phyloP scores from a whole-genome alignment of 1,139 yeast species.

The Sugiyamaella neomexicana region DNA sequence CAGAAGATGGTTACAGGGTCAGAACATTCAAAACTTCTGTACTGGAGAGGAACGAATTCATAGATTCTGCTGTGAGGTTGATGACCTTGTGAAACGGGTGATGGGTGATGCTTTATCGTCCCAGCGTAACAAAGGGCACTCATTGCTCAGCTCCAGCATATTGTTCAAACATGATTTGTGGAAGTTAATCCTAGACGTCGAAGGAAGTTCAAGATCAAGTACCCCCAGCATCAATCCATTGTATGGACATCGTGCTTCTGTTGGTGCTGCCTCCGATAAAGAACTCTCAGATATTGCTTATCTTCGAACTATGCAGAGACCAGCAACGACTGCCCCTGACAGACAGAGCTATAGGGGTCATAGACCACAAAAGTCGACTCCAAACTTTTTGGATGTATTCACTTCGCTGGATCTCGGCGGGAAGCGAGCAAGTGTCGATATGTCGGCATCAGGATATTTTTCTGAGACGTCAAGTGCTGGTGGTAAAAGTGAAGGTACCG shows the following conservation, averaged over 20 bases:
- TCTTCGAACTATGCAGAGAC: conserved; percentile 5
- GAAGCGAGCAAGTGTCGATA: conserved; percentile 4
- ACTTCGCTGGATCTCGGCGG: conserved; percentile 27
- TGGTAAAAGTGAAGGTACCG: conserved; percentile 9
- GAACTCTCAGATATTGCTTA: conserved; percentile 15
- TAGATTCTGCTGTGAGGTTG: conserved; percentile 41
- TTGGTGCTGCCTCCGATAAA: conserved; percentile 22
- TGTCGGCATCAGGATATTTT: not conserved
- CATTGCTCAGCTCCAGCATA: conserved; percentile 32
- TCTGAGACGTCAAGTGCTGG: not conserved
- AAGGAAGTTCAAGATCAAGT: conserved; percentile 30
- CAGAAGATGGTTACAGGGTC: conserved; percentile 37
- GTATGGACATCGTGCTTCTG: conserved; percentile 22
- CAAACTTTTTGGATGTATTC: conserved; percentile 35
- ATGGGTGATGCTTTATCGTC: conserved; percentile 37
- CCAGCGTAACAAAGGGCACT: conserved; percentile 33
- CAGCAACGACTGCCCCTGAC: not conserved
- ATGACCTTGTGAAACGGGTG: conserved; percentile 37
- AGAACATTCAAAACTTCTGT: conserved; percentile 40
- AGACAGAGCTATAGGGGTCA: conserved; percentile 29
- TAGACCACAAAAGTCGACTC: conserved; percentile 33
- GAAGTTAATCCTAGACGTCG: conserved; percentile 34
- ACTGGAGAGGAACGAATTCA: conserved; percentile 42
- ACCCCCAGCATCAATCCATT: conserved; percentile 22
- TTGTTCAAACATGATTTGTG: conserved; percentile 34